Conservation (phyloP, 202 grass and related monocot genomes). For the Brachypodium distachyon region DNA sequence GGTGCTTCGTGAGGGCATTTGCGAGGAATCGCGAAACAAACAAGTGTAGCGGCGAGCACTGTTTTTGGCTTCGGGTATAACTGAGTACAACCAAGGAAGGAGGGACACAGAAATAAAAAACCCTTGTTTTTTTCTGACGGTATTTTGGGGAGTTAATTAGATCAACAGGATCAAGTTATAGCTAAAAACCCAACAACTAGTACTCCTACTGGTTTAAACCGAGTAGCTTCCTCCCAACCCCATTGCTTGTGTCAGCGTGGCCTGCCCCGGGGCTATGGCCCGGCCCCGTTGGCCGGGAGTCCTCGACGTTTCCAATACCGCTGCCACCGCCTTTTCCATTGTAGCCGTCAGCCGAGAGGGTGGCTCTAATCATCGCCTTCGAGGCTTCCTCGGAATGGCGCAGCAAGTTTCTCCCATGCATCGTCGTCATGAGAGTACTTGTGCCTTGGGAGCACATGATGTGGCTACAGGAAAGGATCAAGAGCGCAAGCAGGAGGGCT, state of each 20-base stretch:
- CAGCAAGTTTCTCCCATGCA: neutral
- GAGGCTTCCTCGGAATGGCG: neutral
- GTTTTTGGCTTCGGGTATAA: too few relatives aligned
- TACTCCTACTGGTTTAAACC: neutral
- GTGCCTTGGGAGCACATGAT: neutral
- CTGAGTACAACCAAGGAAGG: too few relatives aligned
- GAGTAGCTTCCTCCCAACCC: slow-evolving; percentile 24
- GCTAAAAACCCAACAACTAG: too few relatives aligned
- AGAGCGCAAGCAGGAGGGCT: neutral
- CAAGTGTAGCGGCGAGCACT: too few relatives aligned
- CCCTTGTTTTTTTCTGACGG: neutral
- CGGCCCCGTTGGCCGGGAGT: slow-evolving; percentile 34
- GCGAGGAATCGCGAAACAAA: too few relatives aligned
- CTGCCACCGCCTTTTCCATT: neutral
- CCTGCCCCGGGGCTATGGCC: slow-evolving; percentile 61
- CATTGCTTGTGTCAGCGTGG: slow-evolving; percentile 24
- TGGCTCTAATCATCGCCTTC: neutral
- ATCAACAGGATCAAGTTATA: neutral
- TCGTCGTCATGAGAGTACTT: neutral
- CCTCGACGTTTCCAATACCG: neutral
- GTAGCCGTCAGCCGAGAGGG: neutral
- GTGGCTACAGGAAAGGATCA: slow-evolving; percentile 15
- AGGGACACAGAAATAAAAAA: too few relatives aligned
- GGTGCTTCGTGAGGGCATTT: too few relatives aligned
- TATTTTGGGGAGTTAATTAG: neutral